Base-by-base conservation (phyloP, 1,139 yeast species). In the Scheffersomyces titani region DNA sequence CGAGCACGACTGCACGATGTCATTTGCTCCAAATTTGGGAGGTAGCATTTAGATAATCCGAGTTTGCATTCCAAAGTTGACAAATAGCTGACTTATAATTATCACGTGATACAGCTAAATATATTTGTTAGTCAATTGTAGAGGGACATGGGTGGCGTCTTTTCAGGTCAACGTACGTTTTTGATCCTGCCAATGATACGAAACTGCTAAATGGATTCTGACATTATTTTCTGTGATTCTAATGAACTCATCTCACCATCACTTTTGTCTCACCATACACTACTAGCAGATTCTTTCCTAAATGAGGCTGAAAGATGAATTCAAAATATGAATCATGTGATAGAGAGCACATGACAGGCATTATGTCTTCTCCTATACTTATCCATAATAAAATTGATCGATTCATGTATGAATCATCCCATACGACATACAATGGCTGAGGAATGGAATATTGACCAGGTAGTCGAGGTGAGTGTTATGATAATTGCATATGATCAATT, bases 391-490 rank as follows among this genome's bases (percentile, higher is more conserved):
- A 3, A 11, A 30, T 4, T 2, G 4, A 30, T 1, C 5, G 16
- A 30, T 30, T 30, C 40, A 2, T 30, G 40, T 9, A 11, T 24
- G 30, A 3, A 11, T 30, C 4, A 16, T 30, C 16, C 40, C 40
- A 9, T 16, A 30, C 18, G 19, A 20, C 7, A 19, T 19, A 46
- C 18, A 20, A 62, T 62, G 63, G 50, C 59, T 45, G 19, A 50
- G 50, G 53, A 51, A 24, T 63, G 64, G 65, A 56, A 55, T 13
- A 51, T 62, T 16, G 57, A 58, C 9, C 59, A 60, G 50, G 62
- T 63, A 16, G 57, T 63, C 9, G 47, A 40, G 22, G 61, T 59
- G 55, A 19, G 61, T 57, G n/a, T 5, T 40, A 6, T 18, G 16
- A 20, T 16, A 6, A 36, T 16, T 46, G 11, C 49, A 6, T 7